Evolutionary conservation across 1,139 yeast genomes (phyloP).

Genomic region (Pichia sp.): DNA sequence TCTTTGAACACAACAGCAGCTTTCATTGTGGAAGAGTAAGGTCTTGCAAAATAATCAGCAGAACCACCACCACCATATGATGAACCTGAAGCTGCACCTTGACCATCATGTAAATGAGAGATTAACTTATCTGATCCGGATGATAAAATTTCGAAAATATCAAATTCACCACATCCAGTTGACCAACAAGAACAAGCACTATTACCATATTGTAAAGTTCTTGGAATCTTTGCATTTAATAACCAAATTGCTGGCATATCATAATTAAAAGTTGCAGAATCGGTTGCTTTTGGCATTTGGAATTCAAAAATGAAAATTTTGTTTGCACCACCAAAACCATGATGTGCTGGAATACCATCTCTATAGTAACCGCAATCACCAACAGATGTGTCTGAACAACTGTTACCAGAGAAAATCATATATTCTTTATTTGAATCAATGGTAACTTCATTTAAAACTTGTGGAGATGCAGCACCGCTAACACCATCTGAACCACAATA

Average conservation of each 20-base stretch:
- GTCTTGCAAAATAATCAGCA: conserved; percentile 80
- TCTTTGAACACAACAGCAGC: conserved; percentile 80
- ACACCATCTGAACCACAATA: conserved; percentile 71
- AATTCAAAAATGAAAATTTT: conserved; percentile 90
- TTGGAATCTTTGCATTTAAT: conserved; percentile 87
- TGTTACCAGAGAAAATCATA: conserved; percentile 63
- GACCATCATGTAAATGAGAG: conserved; percentile 81
- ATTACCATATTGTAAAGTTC: conserved; percentile 84
- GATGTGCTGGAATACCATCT: conserved; percentile 80
- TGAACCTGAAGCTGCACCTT: conserved; percentile 52
- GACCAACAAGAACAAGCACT: conserved; percentile 88
- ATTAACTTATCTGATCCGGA: conserved; percentile 70
- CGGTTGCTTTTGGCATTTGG: conserved; percentile 72
- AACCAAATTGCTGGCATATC: conserved; percentile 98
- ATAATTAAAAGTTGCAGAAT: conserved; percentile 39
- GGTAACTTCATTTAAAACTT: conserved; percentile 56
- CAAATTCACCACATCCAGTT: conserved; percentile 96
- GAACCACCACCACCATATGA: conserved; percentile 75
- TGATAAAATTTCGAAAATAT: conserved; percentile 74
- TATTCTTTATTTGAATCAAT: conserved; percentile 69
- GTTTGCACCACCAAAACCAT: conserved; percentile 73
- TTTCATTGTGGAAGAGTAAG: conserved; percentile 67
- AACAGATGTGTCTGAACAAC: conserved; percentile 47
- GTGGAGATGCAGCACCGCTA: conserved; percentile 54
- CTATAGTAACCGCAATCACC: conserved; percentile 86